phyloP scores from a whole-genome alignment of 164 flowering plant genomes.

The Nymphaea colorata region DNA sequence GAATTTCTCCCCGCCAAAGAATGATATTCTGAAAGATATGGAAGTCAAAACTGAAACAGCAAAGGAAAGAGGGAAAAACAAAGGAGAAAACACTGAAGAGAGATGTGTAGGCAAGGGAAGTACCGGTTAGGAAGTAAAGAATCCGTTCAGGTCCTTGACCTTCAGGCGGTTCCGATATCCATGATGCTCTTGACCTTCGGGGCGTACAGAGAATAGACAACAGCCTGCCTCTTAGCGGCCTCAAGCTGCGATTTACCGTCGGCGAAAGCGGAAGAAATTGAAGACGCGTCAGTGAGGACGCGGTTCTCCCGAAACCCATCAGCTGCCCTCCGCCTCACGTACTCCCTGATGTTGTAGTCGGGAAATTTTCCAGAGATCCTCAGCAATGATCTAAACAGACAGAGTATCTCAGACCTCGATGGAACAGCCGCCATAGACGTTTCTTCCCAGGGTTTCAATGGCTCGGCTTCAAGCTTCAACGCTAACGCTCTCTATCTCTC shows the following conservation, averaged over 20 bases:
- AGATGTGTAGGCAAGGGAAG: too few species aligned
- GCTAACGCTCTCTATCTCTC: too few species aligned
- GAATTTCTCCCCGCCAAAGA: too few species aligned
- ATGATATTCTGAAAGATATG: too few species aligned
- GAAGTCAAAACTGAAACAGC: too few species aligned
- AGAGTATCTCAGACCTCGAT: constrained; percentile 10
- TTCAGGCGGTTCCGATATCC: constrained; percentile 26
- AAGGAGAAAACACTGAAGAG: too few species aligned
- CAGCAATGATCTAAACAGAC: constrained; percentile 25
- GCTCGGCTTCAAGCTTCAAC: too few species aligned
- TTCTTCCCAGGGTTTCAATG: not conserved
- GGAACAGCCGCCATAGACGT: constrained; percentile 10
- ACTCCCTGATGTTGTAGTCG: constrained; percentile 81
- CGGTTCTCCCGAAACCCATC: constrained; percentile 53
- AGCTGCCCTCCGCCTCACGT: constrained; percentile 49
- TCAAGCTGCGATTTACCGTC: constrained; percentile 62
- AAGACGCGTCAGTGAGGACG: constrained; percentile 30
- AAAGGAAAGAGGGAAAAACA: too few species aligned
- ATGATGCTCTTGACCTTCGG: constrained; percentile 55
- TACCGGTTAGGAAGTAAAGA: not conserved
- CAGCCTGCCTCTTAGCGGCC: constrained; percentile 45
- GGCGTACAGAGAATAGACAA: constrained; percentile 54
- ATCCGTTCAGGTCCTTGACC: not conserved
- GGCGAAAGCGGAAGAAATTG: constrained; percentile 32
- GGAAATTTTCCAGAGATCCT: constrained; percentile 46